phyloP scores from a whole-genome alignment of 2,329 filamentous ascomycete genomes.

The Amauroascus verrucosus region DNA sequence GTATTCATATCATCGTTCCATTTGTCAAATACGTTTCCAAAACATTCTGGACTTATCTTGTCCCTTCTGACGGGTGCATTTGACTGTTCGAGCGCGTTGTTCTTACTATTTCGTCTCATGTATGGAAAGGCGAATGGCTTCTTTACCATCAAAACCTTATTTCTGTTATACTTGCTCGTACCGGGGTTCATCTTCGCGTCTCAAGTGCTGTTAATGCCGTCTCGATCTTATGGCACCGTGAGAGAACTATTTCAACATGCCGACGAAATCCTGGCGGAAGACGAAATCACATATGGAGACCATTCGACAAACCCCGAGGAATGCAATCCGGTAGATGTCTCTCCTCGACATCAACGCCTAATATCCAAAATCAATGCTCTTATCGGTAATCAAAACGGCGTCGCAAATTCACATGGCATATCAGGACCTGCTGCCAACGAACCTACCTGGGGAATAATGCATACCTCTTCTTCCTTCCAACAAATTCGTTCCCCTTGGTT shows the following conservation, averaged over 20 bases:
- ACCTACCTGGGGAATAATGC: conserved; percentile 69
- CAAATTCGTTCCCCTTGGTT: conserved; percentile 81
- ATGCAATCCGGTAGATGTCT: neutral
- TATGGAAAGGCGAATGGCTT: conserved; percentile 29
- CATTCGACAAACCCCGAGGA: neutral
- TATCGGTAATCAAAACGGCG: conserved; percentile 42
- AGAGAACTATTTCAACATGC: conserved; percentile 70
- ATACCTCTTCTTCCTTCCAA: conserved; percentile 56
- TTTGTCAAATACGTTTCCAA: conserved; percentile 72
- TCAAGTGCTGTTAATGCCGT: conserved; percentile 63
- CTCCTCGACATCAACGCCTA: conserved; percentile 28
- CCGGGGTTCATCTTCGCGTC: conserved; percentile 55
- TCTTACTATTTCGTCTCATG: conserved; percentile 18
- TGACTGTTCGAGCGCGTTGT: conserved; percentile 61
- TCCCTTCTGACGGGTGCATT: conserved; percentile 73
- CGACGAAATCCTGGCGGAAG: conserved; percentile 45
- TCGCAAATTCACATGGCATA: neutral
- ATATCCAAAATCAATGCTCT: conserved; percentile 43
- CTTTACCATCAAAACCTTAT: conserved; percentile 54
- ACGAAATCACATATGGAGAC: conserved; percentile 35
- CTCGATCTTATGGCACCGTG: conserved; percentile 70
- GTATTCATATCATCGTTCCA: conserved; percentile 77
- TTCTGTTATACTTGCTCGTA: conserved; percentile 60
- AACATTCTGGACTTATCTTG: conserved; percentile 65
- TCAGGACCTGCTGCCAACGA: conserved; percentile 44